Base-by-base conservation (phyloP, 1,284 basidiomycete genomes). In the Trichosporon asahii region DNA sequence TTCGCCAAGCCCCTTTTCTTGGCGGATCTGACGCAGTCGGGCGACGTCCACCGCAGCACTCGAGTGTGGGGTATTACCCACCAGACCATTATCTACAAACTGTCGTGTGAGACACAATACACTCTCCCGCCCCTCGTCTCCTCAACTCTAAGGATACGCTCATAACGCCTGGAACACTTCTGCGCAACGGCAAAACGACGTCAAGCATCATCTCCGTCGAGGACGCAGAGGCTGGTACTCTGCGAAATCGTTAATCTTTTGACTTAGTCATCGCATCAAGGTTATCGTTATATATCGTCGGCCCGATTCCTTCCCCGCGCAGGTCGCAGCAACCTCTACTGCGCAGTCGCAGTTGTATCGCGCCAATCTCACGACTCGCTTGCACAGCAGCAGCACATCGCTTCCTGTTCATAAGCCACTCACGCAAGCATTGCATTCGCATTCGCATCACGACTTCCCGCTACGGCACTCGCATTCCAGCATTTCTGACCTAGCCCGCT, bases 1-100 rank as follows among this genome's bases (percentile, higher is more conserved):
- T 61, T 61, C 29, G 57, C 57, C 57, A 61, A 61, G 57, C 57
- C 57, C 27, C 57, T 61, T 31, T 31, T 31, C 57, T 61, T 61
- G 57, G 57, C 57, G 18, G 29, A 31, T 33, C 57, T 31, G 57
- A 33, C 57, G 57, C 27, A 61, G 35, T 37, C 35, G 35, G 14
- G 57, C 27, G 57, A 31, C 29, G 21, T 11, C 18, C 6, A 61
- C 25, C 25, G 23, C 55, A 60, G 29, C 57, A n/a, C 31, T 8
- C 57, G 27, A 33, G 27, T 61, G 57, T 18, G 57, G 57, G 57
- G 57, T 61, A 61, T 9, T 8, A 8, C 29, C 27, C 5, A 33
- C 27, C 1, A 33, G 11, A 14, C 27, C 27, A 33, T 27, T 6
- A 14, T n/a, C 11, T n/a, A n/a, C n/a, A n/a, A n/a, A 27, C 3